Evolutionary conservation across 2,329 filamentous ascomycete genomes (phyloP).

Genomic region (Penicillium corylophilum): DNA sequence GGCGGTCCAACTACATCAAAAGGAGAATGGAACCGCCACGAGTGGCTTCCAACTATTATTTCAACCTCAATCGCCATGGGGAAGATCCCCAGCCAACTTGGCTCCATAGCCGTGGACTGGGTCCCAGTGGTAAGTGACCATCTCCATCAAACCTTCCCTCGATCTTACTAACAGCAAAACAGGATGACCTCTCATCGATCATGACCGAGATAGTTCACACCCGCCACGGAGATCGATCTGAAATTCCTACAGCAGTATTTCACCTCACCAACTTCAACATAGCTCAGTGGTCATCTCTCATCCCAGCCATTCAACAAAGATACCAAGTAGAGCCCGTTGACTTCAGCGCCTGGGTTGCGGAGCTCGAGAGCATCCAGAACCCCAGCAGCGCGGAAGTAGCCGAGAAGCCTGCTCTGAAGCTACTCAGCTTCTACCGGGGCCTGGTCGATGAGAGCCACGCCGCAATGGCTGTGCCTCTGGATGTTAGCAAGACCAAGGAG

Average conservation of each 20-base stretch:
- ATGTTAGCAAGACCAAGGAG: slow-evolving; percentile 42
- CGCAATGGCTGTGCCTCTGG: slow-evolving; percentile 39
- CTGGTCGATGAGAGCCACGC: slow-evolving; percentile 27
- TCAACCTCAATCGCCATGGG: slow-evolving; percentile 53
- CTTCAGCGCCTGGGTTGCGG: slow-evolving; percentile 48
- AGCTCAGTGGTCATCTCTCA: slow-evolving; percentile 45
- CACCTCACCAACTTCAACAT: slow-evolving; percentile 51
- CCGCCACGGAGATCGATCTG: slow-evolving; percentile 22
- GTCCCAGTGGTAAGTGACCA: slow-evolving; percentile 18
- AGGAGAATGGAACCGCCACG: slow-evolving; percentile 57
- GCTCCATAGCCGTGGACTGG: slow-evolving; percentile 53
- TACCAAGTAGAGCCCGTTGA: slow-evolving; percentile 45
- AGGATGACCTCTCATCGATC: slow-evolving; percentile 43
- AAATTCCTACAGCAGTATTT: slow-evolving; percentile 32
- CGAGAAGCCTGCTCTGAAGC: slow-evolving; percentile 53
- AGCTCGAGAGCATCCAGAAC: slow-evolving; percentile 45
- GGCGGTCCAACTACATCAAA: slow-evolving; percentile 29
- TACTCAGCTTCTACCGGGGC: slow-evolving; percentile 51
- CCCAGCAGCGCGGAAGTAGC: slow-evolving; percentile 39
- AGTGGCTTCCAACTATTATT: slow-evolving; percentile 56
- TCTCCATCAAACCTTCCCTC: not conserved
- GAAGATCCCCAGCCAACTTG: slow-evolving; percentile 49
- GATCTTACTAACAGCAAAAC: slow-evolving; percentile 2
- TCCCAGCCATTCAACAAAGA: slow-evolving; percentile 43
- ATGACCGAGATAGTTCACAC: slow-evolving; percentile 49